Conservation (phyloP, 441 rosid species). For the Croton laevigatus region DNA sequence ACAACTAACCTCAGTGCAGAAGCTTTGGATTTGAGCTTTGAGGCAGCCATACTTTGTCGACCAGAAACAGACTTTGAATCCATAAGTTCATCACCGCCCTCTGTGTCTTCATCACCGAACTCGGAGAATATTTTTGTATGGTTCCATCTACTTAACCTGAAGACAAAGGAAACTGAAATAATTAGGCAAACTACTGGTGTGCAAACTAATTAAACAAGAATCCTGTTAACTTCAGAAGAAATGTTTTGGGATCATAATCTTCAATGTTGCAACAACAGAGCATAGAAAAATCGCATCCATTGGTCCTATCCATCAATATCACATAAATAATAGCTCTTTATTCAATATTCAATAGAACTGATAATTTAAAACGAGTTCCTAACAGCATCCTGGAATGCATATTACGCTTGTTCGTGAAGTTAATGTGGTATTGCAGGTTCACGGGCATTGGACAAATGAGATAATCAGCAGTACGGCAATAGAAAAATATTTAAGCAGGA, state of each 20-base stretch:
- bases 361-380: not conserved
- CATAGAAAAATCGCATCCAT: not conserved
- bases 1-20: conserved; percentile 47
- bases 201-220: no score
- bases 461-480: not conserved
- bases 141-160: conserved; percentile 90
- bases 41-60: conserved; percentile 43
- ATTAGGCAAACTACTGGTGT: no score
- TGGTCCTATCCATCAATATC: not conserved
- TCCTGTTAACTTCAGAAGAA: no score
- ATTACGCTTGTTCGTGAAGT: not conserved
- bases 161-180: not conserved
- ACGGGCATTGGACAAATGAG: not conserved
- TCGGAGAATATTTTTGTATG: conserved; percentile 91
- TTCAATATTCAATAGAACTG: not conserved
- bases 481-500: not conserved
- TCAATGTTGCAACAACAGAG: not conserved
- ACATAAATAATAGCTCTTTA: not conserved
- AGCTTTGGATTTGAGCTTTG: conserved; percentile 49
- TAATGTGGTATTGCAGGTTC: not conserved
- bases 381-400: not conserved
- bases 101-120: conserved; percentile 55
- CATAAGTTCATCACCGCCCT: conserved; percentile 54
- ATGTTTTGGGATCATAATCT: not conserved
- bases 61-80: conserved; percentile 41